Evolutionary conservation across 805 yeast species (phyloP), one percentile per base, ranked within the genome.

Genomic region (Saturnispora mendoncae): DNA sequence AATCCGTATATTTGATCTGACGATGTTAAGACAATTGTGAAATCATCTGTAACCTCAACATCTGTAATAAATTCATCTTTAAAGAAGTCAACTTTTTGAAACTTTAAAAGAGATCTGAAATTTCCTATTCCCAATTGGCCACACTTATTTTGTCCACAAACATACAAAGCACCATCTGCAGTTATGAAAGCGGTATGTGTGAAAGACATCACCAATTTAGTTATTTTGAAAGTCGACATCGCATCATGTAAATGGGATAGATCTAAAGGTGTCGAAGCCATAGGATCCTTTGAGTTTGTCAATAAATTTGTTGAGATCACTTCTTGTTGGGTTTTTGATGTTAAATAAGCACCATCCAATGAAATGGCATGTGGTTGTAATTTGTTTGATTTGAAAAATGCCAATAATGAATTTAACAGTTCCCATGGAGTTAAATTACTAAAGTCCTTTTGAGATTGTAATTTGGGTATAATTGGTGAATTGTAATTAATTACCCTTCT

Each of bases 71-170:
- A 59, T 6, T 58, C 53, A n/a, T 53, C 46, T 2, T 19, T 49
- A 27, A 46, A 46, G 13, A 30, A 44, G 26, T 41, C 32, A 9
- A 46, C 40, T 25, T 42, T 19, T 19, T 24, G 18, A 9, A 38
- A 38, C n/a, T 31, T 28, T 7, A n/a, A 12, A 5, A 13, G 25
- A 13, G 41, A 38, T 14, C 35, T 33, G 21, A 28, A 29, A 17
- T 28, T 28, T 15, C 33, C 38, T 13, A 17, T 29, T 5, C 46
- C 46, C 10, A 46, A 38, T 34, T 42, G 46, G 4, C 46, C 46
- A 28, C 18, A 45, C n/a, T 67, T 65, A 51, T 85, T 85, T 46
- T 76, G 67, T 0, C 96, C 96, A 94, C 95, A 86, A 0, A 86
- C 61, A 47, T 29, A 40, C 8, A 40, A 23, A 12, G 28, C 18